Evolutionary conservation across 2,329 filamentous ascomycete species (phyloP).

Genomic region (Thielaviopsis punctulata): DNA sequence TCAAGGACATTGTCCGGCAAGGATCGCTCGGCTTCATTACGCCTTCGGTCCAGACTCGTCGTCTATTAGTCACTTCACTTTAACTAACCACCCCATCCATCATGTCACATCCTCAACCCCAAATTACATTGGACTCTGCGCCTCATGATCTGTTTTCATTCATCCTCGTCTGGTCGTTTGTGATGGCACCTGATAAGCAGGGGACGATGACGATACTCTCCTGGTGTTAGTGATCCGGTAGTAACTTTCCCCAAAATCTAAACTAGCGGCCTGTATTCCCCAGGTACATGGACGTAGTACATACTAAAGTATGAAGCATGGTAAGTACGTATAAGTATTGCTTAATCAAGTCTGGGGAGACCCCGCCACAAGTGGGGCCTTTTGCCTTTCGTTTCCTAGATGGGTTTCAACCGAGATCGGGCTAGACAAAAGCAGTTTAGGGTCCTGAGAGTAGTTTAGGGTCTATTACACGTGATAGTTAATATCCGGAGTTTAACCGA

Average conservation of each 20-base stretch:
- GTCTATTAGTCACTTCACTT: background rate
- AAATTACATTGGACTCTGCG: background rate
- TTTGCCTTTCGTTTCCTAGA: background rate
- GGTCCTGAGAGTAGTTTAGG: background rate
- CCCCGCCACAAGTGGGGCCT: background rate
- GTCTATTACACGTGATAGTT: background rate
- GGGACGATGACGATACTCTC: constrained; percentile 1
- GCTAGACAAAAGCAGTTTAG: background rate
- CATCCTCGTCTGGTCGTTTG: background rate
- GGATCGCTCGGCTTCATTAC: background rate
- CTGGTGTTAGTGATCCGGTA: background rate
- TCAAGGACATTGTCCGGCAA: background rate
- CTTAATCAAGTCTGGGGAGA: background rate
- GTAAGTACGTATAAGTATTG: too few species aligned
- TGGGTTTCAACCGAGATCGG: background rate
- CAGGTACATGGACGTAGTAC: too few species aligned
- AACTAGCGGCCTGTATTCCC: constrained; percentile 1
- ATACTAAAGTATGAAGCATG: too few species aligned
- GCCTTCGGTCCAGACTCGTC: background rate
- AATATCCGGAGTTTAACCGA: constrained; percentile 1
- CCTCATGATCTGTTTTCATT: background rate
- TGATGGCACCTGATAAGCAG: background rate
- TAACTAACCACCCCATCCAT: background rate
- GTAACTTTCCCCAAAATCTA: background rate
- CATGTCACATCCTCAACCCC: background rate